These are phyloP conservation scores for Claviceps pusilla DNA, from an alignment of 2,329 filamentous ascomycete genomes.

Conservation along the genomic window DNA sequence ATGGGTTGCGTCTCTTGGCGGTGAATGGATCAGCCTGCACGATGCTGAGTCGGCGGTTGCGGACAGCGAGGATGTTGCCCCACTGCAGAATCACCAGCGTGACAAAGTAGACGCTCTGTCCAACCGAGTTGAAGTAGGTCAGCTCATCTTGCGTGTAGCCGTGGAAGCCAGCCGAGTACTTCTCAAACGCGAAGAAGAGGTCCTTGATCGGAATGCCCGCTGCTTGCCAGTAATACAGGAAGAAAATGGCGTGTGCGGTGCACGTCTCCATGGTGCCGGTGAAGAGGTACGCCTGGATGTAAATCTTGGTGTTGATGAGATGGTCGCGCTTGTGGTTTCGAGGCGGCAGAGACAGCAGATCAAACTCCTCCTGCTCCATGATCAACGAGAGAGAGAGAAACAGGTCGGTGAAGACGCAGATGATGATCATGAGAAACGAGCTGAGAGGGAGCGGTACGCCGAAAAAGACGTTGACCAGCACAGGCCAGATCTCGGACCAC, in stretches of 20 bases:
- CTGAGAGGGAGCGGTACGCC: conserved; percentile 35
- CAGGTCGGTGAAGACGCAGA: conserved; percentile 40
- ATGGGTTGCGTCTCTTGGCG: conserved; percentile 32
- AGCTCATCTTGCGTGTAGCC: conserved; percentile 32
- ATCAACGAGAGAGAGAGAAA: conserved; percentile 36
- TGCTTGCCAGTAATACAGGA: conserved; percentile 34
- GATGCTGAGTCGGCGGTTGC: conserved; percentile 36
- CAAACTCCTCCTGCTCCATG: conserved; percentile 41
- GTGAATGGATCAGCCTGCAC: conserved; percentile 35
- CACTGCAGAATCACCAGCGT: conserved; percentile 38
- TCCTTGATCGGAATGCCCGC: conserved; percentile 31
- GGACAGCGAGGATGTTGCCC: conserved; percentile 36
- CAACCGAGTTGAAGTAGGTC: conserved; percentile 31
- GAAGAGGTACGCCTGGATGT: conserved; percentile 36
- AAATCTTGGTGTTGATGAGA: conserved; percentile 36
- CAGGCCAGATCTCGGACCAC: conserved; percentile 43
- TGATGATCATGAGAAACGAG: conserved; percentile 43
- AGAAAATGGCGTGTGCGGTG: conserved; percentile 37
- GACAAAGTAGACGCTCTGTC: conserved; percentile 39
- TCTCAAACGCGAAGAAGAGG: conserved; percentile 35
- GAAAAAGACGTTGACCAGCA: conserved; percentile 40
- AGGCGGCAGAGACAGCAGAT: conserved; percentile 34
- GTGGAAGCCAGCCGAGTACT: conserved; percentile 31
- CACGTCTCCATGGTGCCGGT: conserved; percentile 36
- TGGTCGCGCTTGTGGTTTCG: conserved; percentile 35